These are phyloP conservation scores for Trichophyton equinum DNA, from an alignment of 2,329 filamentous ascomycete species.

Conservation along the genomic window DNA sequence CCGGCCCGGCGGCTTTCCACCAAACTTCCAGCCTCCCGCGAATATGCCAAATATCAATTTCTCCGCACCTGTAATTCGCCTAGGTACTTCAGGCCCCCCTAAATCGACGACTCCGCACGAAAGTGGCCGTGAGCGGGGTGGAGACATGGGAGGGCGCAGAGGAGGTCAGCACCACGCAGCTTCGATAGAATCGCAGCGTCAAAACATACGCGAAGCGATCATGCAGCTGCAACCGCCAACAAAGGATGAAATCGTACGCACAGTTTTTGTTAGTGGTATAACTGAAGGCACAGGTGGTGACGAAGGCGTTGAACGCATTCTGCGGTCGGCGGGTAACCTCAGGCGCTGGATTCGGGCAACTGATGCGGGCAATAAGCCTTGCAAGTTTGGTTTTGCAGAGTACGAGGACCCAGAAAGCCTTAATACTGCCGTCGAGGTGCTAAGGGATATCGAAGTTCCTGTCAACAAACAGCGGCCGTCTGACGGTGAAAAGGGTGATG, in stretches of 20 bases:
- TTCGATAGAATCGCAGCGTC: constrained; percentile 52
- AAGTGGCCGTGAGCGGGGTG: constrained; percentile 34
- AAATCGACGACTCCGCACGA: constrained; percentile 42
- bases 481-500: constrained; percentile 31
- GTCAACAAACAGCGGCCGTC: constrained; percentile 54
- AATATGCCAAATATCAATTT: constrained; percentile 98
- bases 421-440: constrained; percentile 68
- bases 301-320: constrained; percentile 63
- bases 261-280: constrained; percentile 79
- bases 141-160: constrained; percentile 37
- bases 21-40: constrained; percentile 73
- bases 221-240: constrained; percentile 69
- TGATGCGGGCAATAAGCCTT: constrained; percentile 66
- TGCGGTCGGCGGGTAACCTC: constrained; percentile 64
- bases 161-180: constrained; percentile 47
- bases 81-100: constrained; percentile 61
- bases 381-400: constrained; percentile 88
- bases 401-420: constrained; percentile 87
- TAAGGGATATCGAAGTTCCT: constrained; percentile 71
- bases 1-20: constrained; percentile 66
- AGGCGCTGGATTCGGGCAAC: constrained; percentile 73
- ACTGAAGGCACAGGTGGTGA: constrained; percentile 67
- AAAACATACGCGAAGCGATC: constrained; percentile 54
- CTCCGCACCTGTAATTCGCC: constrained; percentile 86
- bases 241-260: constrained; percentile 79